Conservation (phyloP, 140 eudicot genomes). For the Ambrosia hybrid region DNA sequence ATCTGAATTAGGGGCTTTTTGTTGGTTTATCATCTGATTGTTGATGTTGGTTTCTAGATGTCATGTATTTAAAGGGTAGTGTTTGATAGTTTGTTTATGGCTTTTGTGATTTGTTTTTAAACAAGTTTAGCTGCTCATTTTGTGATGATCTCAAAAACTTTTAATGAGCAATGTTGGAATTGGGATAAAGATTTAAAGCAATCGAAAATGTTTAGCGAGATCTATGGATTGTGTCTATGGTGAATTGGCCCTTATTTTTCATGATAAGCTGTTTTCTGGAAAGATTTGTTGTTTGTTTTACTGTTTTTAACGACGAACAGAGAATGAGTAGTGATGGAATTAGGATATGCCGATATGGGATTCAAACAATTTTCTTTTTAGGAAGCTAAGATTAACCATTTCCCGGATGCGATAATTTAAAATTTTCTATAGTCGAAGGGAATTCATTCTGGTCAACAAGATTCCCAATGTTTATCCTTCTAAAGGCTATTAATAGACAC, state of each 20-base stretch:
- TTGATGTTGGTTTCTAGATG: background rate
- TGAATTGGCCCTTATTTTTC: too few relatives aligned
- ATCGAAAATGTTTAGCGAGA: background rate
- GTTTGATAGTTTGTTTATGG: constrained; percentile 18
- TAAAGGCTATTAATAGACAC: background rate
- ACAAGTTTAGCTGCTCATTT: background rate
- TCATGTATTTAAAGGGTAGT: background rate
- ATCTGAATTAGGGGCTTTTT: constrained; percentile 1
- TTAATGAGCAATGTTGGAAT: background rate
- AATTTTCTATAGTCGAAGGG: constrained; percentile 8
- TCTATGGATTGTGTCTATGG: background rate
- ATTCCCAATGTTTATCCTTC: constrained; percentile 5
- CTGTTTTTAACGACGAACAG: too few relatives aligned
- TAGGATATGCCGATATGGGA: background rate
- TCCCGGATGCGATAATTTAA: background rate
- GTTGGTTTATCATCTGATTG: constrained; percentile 16
- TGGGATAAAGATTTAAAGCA: background rate
- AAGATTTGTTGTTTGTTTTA: background rate
- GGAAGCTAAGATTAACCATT: background rate
- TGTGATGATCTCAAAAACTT: background rate
- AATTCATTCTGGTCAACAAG: constrained; percentile 6
- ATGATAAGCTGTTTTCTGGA: background rate
- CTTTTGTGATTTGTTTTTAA: too few relatives aligned
- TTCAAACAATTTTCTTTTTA: background rate
- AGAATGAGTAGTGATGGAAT: background rate